Conservation (phyloP, 2,329 filamentous ascomycete species). For the Aspergillus tubingensis region DNA sequence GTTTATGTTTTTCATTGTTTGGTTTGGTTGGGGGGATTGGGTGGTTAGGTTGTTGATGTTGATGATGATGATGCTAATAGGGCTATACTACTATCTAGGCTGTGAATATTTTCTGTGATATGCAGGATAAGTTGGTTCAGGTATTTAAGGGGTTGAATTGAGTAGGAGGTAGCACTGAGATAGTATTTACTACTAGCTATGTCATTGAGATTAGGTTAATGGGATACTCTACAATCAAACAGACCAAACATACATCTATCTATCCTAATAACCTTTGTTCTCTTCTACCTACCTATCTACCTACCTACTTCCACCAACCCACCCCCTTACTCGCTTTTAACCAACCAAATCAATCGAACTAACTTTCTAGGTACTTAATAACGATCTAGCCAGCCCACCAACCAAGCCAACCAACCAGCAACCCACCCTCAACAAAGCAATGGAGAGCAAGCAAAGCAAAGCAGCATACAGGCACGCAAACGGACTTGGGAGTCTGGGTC, state of each 20-base stretch:
- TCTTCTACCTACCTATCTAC: neutral
- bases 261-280: neutral
- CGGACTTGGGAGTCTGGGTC: neutral
- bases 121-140: conserved; percentile 18
- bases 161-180: neutral
- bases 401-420: neutral
- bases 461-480: neutral
- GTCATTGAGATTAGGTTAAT: too few species aligned
- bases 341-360: too few species aligned
- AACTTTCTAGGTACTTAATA: neutral
- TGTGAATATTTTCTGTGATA: conserved; percentile 23
- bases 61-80: neutral
- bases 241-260: neutral
- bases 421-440: neutral
- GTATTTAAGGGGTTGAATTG: neutral
- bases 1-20: neutral
- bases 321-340: too few species aligned
- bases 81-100: conserved; percentile 10
- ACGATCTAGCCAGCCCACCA: neutral
- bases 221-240: neutral
- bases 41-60: neutral
- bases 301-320: neutral
- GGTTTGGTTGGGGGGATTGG: neutral
- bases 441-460: neutral
- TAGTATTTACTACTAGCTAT: too few species aligned